Evolutionary conservation across 805 yeast species (phyloP).

Genomic region (Lipomyces sp.): DNA sequence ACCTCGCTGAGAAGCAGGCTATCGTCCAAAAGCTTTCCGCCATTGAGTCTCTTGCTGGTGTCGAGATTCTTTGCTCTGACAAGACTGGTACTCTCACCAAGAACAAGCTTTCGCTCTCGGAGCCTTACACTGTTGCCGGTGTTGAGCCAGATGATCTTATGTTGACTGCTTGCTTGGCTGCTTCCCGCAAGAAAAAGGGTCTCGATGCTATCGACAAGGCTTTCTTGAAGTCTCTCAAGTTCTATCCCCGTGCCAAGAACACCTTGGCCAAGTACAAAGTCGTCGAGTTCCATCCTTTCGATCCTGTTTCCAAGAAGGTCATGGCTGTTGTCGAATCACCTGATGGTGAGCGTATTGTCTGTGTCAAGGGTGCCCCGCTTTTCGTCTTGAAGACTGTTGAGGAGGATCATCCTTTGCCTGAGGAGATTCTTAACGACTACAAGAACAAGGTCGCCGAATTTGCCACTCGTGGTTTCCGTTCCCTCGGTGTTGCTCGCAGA

Average conservation of each 20-base stretch:
- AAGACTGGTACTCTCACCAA: slow-evolving; percentile 98
- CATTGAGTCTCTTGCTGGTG: slow-evolving; percentile 96
- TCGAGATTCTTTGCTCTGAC: slow-evolving; percentile 96
- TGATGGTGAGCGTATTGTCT: slow-evolving; percentile 90
- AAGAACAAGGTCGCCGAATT: slow-evolving; percentile 97
- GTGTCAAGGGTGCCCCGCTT: slow-evolving; percentile 98
- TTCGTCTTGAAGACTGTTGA: slow-evolving; percentile 95
- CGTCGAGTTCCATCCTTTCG: slow-evolving; percentile 94
- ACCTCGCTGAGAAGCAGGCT: slow-evolving; percentile 95
- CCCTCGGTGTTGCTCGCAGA: slow-evolving; percentile 98
- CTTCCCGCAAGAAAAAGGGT: slow-evolving; percentile 98
- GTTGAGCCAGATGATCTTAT: slow-evolving; percentile 93
- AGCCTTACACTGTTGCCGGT: slow-evolving; percentile 97
- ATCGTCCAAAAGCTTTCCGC: slow-evolving; percentile 97
- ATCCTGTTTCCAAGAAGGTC: slow-evolving; percentile 97
- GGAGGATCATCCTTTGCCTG: slow-evolving; percentile 96
- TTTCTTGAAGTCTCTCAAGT: slow-evolving; percentile 85
- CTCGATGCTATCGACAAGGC: slow-evolving; percentile 97
- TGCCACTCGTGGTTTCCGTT: slow-evolving; percentile 98
- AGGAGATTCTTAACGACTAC: slow-evolving; percentile 89
- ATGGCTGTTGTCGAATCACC: slow-evolving; percentile 94
- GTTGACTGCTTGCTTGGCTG: slow-evolving; percentile 98
- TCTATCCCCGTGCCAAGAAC: slow-evolving; percentile 89
- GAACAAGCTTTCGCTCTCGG: slow-evolving; percentile 93
- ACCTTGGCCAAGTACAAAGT: slow-evolving; percentile 94